Evolutionary conservation across 2,329 filamentous ascomycete species (phyloP), one percentile per base, ranked within the genome.

Genomic region (Microcyclospora tardicrescens): DNA sequence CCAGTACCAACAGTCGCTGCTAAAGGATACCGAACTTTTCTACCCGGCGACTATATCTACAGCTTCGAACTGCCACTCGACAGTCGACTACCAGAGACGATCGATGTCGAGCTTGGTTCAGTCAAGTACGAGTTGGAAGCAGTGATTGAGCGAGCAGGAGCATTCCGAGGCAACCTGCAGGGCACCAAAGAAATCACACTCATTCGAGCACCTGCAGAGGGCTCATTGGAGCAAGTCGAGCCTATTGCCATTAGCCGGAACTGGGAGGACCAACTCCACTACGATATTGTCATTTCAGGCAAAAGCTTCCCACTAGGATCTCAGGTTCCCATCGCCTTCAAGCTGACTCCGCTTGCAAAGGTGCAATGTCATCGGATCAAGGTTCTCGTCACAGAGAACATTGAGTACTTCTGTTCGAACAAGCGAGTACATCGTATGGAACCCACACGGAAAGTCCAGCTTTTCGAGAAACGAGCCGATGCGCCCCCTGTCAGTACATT

Each of bases 181-280:
- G 87, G 87, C 30, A 72, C 68, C 33, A 84, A 86, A 57, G 86
- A 94, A 58, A 78, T 95, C 2, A 74, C 73, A 8, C 76, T 95
- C 35, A 84, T 94, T 38, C 79, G 87, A 33, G 78, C 91, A 3
- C 87, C 87, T 0, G 77, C 89, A 35, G 85, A 93, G 61, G 75
- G 86, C 34, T 94, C 86, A 0, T 67, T 94, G 16, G 87, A 95
- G 60, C 85, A 85, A 60, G 81, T 86, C 16, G 87, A 95, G 56
- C 87, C 87, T 2, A 94, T 95, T 52, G 89, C 86, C 10, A 94
- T 95, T 54, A 89, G 83, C 47, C 72, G 87, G 14, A 86, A 84
- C 45, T 95, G 87, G 87, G 87, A 95, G 57, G 86, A 95, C 50
- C 87, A 94, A 55, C 68, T 95, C 27, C 85, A 93, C 54, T 95